phyloP scores from a whole-genome alignment of 2,329 filamentous ascomycete species.

The Fusarium odoratissimum region DNA sequence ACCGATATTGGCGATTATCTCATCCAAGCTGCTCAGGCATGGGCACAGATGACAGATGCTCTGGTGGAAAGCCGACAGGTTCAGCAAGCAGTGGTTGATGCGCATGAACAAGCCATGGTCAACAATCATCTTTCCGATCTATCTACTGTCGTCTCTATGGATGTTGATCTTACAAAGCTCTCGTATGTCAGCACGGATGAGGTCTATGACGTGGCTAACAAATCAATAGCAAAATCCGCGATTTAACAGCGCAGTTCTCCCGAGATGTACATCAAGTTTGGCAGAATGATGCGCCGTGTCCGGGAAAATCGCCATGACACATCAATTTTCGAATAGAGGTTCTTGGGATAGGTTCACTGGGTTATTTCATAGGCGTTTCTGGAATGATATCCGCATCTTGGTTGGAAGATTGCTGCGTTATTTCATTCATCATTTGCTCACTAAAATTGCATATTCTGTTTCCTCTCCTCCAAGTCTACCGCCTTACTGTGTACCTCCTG shows the following conservation, averaged over 20 bases:
- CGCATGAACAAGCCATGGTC: conserved; percentile 44
- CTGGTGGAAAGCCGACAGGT: conserved; percentile 49
- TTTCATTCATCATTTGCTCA: not conserved
- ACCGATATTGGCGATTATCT: conserved; percentile 52
- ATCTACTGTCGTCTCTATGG: conserved; percentile 46
- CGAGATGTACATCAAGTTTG: conserved; percentile 33
- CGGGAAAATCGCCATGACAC: conserved; percentile 1
- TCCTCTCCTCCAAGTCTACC: not conserved
- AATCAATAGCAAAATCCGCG: conserved; percentile 32
- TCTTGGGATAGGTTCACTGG: not conserved
- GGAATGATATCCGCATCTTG: conserved; percentile 25
- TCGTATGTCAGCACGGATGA: conserved; percentile 3
- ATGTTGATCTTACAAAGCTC: conserved; percentile 43
- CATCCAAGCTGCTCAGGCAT: conserved; percentile 47
- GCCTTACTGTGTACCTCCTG: not conserved
- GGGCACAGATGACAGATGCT: conserved; percentile 49
- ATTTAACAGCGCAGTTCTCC: conserved; percentile 37
- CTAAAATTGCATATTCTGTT: not conserved
- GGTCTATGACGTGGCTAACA: not conserved
- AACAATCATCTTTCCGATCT: conserved; percentile 47
- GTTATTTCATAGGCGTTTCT: conserved; percentile 10
- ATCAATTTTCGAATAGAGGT: not conserved
- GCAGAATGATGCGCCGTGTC: conserved; percentile 7
- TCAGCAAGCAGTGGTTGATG: conserved; percentile 42
- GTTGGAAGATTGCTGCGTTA: not conserved